A percentile compares a stretch with the other conserved stretches of the same genome.
Evolutionary conservation across 768 basidiomycete genomes (phyloP).

Genomic region (Mycena latifolia): DNA sequence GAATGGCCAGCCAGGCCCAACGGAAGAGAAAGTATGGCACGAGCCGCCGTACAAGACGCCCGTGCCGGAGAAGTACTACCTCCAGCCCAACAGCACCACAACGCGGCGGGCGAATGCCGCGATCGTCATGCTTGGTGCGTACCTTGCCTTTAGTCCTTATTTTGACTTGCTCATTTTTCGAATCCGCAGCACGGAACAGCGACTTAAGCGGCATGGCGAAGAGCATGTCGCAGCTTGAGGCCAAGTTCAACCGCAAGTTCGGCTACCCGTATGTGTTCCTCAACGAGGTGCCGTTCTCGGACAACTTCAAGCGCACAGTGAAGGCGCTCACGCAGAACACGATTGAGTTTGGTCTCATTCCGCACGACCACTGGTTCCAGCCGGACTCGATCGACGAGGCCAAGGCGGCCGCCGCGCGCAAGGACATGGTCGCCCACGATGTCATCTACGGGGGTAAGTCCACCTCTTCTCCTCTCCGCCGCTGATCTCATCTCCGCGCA

Average conservation of each 20-base stretch:
- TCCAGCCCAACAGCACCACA: slow-evolving; percentile 46
- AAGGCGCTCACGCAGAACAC: slow-evolving; percentile 40
- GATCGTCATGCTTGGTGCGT: slow-evolving; percentile 79
- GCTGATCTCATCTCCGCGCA: neutral
- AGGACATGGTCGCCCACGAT: slow-evolving; percentile 68
- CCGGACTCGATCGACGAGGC: slow-evolving; percentile 84
- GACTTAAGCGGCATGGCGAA: slow-evolving; percentile 71
- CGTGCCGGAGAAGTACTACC: slow-evolving; percentile 72
- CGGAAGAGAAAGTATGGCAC: slow-evolving; percentile 33
- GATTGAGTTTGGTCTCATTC: slow-evolving; percentile 73
- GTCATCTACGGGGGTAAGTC: slow-evolving; percentile 60
- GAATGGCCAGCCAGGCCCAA: slow-evolving; percentile 32
- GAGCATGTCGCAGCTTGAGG: slow-evolving; percentile 85
- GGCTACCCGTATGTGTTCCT: slow-evolving; percentile 92
- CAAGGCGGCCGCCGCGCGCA: slow-evolving; percentile 66
- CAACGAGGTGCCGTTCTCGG: slow-evolving; percentile 85
- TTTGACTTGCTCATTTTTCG: neutral
- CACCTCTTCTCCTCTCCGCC: slow-evolving; percentile 15
- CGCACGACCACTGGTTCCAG: slow-evolving; percentile 79
- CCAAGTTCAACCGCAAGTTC: slow-evolving; percentile 69
- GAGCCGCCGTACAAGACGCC: slow-evolving; percentile 67
- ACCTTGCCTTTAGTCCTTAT: too few species aligned
- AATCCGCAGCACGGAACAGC: slow-evolving; percentile 63
- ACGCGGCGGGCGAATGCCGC: slow-evolving; percentile 84
- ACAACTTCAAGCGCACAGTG: slow-evolving; percentile 76